Evolutionary conservation across 305 asterid species (phyloP), one percentile per base, ranked within the genome.

Genomic region (Fraxinus albicans): DNA sequence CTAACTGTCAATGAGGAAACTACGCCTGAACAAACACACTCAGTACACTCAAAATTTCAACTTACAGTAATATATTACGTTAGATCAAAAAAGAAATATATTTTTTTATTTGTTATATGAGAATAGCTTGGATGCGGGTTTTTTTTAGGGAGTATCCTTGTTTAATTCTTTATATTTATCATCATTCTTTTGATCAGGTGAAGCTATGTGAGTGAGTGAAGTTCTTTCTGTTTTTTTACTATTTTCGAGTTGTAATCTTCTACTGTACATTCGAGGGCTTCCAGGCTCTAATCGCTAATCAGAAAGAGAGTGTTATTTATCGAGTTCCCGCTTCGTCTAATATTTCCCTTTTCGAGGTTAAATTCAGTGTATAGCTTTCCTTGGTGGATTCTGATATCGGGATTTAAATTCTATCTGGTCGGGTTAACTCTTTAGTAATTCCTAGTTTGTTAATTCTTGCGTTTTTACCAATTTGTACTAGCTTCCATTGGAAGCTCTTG

Each of bases 71-170:
- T 85, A 87, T 89, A 90, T 84, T 82, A 67, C 79, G 44, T 65
- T 25, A 65, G 73, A 23, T 65, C 8, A 76, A 86, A 63, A 65
- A 65, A 25, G 35, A 44, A 77, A 72, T 81, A 84, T 84, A 86
- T 86, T 83, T 80, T 8, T 33, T 33, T 33, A 33, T 33, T 33
- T 33, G 35, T 33, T 33, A 33, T 3, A 33, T 33, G 27, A 90
- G 80, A 53, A 81, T 78, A 90, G 90, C 94, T 90, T 90, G 98
- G 97, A 94, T 94, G 96, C 98, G 84, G 35, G 35, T 85, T 85
- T 93, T 93, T 92, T 94, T 94, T 65, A 90, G 91, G 83, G 91
- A 86, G 98, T 93, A 87, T 94, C 95, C 97, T 87, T 89, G 95
- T 92, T 90, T 86, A 60, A 15, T 29, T 53, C 81, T 53, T 72